Evolutionary conservation across 1,284 basidiomycete genomes (phyloP).

Genomic region (Somion occarium): DNA sequence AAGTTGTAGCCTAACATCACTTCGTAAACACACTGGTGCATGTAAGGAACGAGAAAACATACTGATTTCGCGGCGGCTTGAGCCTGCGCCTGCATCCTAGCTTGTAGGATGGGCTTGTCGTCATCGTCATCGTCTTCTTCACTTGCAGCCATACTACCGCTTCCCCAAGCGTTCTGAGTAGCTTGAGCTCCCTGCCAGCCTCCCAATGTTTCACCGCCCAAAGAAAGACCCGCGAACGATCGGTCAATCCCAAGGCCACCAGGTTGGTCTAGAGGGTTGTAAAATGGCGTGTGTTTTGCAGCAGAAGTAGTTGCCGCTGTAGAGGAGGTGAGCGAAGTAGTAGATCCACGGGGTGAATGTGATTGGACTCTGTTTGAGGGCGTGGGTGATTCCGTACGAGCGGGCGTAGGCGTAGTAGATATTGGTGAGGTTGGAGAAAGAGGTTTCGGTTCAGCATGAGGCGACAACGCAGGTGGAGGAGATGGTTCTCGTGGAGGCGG

Average conservation of each 20-base stretch:
- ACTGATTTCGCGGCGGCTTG: constrained; percentile 26
- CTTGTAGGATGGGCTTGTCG: constrained; percentile 64
- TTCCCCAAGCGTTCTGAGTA: constrained; percentile 9
- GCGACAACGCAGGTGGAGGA: constrained; percentile 8
- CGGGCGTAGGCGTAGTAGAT: constrained; percentile 16
- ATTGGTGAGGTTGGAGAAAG: constrained; percentile 6
- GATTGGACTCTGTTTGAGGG: constrained; percentile 1
- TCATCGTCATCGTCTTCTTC: constrained; percentile 53
- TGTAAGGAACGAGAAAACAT: constrained; percentile 16
- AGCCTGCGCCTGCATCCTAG: constrained; percentile 25
- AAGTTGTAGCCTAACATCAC: neutral
- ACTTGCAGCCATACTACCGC: constrained; percentile 15
- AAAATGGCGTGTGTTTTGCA: constrained; percentile 29
- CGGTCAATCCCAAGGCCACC: constrained; percentile 29
- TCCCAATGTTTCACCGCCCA: constrained; percentile 55
- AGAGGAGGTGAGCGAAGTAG: constrained; percentile 17
- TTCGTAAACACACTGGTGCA: neutral
- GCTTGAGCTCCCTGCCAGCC: constrained; percentile 29
- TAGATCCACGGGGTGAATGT: constrained; percentile 16
- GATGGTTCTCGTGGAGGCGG: neutral
- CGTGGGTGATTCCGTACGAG: constrained; percentile 17
- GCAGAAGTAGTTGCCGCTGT: constrained; percentile 15
- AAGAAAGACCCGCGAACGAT: constrained; percentile 53
- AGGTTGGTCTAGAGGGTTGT: constrained; percentile 48
- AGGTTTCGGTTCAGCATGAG: neutral